Percentiles rank a stretch among this genome's conserved stretches.
These are phyloP conservation scores for Trichoderma virens DNA, from an alignment of 495 filamentous ascomycete genomes.

Conservation along the genomic window DNA sequence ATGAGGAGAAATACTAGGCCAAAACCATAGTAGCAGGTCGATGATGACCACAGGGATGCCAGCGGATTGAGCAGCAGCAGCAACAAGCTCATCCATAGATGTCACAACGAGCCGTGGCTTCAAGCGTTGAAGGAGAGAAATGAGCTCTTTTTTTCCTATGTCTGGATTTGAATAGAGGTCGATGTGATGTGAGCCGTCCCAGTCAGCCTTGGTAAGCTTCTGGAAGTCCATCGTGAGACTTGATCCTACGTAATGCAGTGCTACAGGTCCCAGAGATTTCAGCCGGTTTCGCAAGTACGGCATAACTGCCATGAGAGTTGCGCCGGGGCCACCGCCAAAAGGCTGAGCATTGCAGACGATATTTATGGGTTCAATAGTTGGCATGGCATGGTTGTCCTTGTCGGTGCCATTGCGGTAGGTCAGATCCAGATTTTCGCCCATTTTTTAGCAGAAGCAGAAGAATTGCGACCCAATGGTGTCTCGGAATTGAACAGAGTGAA, in stretches of 20 bases:
- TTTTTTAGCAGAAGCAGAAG: neutral
- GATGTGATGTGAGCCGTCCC: neutral
- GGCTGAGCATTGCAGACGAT: neutral
- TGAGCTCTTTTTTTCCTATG: neutral
- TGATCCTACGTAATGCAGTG: neutral
- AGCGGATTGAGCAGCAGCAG: neutral
- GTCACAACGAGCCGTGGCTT: slow-evolving; percentile 4
- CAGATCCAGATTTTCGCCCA: neutral
- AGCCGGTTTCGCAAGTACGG: neutral
- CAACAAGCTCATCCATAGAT: neutral
- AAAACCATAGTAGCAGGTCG: neutral
- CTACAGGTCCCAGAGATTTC: neutral
- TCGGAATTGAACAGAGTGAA: neutral
- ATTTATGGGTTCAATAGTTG: neutral
- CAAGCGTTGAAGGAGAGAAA: neutral
- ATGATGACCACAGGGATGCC: neutral
- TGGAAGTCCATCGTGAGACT: neutral
- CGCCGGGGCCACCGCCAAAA: neutral
- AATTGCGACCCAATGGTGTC: neutral
- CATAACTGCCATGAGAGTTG: neutral
- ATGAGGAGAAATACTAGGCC: neutral
- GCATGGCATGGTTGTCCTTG: neutral
- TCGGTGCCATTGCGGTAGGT: neutral
- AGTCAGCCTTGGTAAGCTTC: neutral
- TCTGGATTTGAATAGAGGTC: neutral